These are phyloP conservation scores for Sanguinoderma infundibulare DNA, from an alignment of 1,284 basidiomycete species.

Conservation along the genomic window DNA sequence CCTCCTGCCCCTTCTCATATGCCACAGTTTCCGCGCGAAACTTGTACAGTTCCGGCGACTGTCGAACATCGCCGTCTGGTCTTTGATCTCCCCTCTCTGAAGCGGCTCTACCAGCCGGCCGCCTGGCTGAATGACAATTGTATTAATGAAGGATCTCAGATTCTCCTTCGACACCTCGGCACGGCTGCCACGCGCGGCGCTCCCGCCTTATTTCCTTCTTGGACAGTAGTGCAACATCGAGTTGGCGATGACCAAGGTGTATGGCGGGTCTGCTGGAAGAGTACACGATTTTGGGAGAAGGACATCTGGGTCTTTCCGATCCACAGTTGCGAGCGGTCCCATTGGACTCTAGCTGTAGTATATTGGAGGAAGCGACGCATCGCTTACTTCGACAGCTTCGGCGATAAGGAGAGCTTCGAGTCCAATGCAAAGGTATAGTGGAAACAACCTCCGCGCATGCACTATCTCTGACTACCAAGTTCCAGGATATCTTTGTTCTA, in stretches of 20 bases:
- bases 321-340: not conserved
- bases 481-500: not conserved
- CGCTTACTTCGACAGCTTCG: not conserved
- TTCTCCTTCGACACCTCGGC: not conserved
- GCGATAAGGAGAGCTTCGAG: not conserved
- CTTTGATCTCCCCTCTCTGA: not conserved
- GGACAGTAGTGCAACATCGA: not conserved
- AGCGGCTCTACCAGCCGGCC: not conserved
- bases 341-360: not conserved
- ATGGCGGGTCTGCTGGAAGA: not conserved
- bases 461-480: not conserved
- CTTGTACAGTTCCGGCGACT: not conserved
- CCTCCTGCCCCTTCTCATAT: not conserved
- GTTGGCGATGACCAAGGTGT: not conserved
- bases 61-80: not conserved
- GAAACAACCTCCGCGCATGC: not conserved
- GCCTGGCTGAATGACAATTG: not conserved
- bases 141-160: not conserved
- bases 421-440: not conserved
- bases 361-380: not conserved
- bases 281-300: not conserved
- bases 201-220: not conserved
- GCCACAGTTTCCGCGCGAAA: not conserved
- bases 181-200: not conserved
- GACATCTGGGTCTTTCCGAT: not conserved